Evolutionary conservation across 2,329 filamentous ascomycete species (phyloP).

Genomic region (Cytospora chrysosperma): DNA sequence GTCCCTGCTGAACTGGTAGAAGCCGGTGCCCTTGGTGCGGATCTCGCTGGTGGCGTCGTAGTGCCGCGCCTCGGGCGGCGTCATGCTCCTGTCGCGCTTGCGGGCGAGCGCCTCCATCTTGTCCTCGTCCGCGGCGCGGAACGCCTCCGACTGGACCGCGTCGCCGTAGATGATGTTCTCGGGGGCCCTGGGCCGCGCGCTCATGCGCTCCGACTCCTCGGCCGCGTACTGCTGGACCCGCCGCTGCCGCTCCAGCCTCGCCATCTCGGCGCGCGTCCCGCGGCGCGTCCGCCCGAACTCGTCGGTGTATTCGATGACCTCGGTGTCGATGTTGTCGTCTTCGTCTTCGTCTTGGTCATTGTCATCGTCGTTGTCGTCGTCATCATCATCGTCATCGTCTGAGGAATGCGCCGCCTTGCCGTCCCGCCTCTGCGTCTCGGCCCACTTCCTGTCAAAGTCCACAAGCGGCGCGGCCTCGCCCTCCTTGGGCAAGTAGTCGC

Average conservation of each 20-base stretch:
- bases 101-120: constrained; percentile 77
- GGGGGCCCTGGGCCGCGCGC: constrained; percentile 66
- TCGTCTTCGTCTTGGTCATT: constrained; percentile 38
- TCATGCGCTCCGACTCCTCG: constrained; percentile 66
- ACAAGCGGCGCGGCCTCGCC: constrained; percentile 69
- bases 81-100: constrained; percentile 75
- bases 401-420: constrained; percentile 34
- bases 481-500: constrained; percentile 72
- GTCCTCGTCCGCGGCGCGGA: constrained; percentile 69
- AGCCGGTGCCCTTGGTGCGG: constrained; percentile 83
- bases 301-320: constrained; percentile 83
- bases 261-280: constrained; percentile 68
- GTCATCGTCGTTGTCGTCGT: constrained; percentile 44
- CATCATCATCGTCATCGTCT: constrained; percentile 52
- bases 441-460: constrained; percentile 97
- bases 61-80: constrained; percentile 76
- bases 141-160: constrained; percentile 78
- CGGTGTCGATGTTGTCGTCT: constrained; percentile 46
- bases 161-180: constrained; percentile 78
- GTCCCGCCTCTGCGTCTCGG: constrained; percentile 61
- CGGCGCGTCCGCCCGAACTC: constrained; percentile 84
- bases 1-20: constrained; percentile 85
- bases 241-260: constrained; percentile 58
- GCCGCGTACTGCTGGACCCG: constrained; percentile 52
- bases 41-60: constrained; percentile 86